Percentiles rank a stretch among this genome's conserved stretches.
Evolutionary conservation across 83 land plant genomes (phyloP).

Genomic region (Larix sibirica): DNA sequence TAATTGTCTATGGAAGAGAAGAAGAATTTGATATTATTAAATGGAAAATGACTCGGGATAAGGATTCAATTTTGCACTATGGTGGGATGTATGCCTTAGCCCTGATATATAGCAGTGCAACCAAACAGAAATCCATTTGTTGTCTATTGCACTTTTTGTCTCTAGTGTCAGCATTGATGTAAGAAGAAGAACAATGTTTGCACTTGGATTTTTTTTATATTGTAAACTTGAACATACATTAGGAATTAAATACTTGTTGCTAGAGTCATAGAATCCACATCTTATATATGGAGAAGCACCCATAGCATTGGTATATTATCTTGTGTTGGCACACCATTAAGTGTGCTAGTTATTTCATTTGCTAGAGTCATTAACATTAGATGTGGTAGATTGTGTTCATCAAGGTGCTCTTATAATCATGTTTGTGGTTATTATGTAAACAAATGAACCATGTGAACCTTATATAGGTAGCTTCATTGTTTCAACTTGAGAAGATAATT

Average conservation of each 20-base stretch:
- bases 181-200: conserved; percentile 89
- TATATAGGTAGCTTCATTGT: conserved; percentile 80
- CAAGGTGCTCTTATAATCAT: conserved; percentile 98
- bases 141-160: conserved; percentile 95
- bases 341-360: conserved; percentile 83
- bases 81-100: conserved; percentile 99
- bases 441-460: conserved; percentile 87
- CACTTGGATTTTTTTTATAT: conserved; percentile 95
- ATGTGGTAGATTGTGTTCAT: conserved; percentile 98
- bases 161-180: conserved; percentile 99
- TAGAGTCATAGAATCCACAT: conserved; percentile 96
- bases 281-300: conserved; percentile 91
- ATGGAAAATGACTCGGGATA: conserved; percentile 97
- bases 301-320: conserved; percentile 90
- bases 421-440: conserved; percentile 97
- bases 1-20: conserved; percentile 96
- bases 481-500: conserved; percentile 89
- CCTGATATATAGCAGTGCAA: conserved; percentile 88
- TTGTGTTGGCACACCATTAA: conserved; percentile 92
- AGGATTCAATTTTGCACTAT: conserved; percentile 93
- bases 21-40: conserved; percentile 94
- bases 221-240: conserved; percentile 98
- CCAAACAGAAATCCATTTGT: conserved; percentile 54
- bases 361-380: conserved; percentile 93
- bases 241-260: conserved; percentile 86